A percentile compares a stretch with the other conserved stretches of the same genome.
Conservation (phyloP, 2,329 filamentous ascomycete species). For the Ophiostoma quercus region DNA sequence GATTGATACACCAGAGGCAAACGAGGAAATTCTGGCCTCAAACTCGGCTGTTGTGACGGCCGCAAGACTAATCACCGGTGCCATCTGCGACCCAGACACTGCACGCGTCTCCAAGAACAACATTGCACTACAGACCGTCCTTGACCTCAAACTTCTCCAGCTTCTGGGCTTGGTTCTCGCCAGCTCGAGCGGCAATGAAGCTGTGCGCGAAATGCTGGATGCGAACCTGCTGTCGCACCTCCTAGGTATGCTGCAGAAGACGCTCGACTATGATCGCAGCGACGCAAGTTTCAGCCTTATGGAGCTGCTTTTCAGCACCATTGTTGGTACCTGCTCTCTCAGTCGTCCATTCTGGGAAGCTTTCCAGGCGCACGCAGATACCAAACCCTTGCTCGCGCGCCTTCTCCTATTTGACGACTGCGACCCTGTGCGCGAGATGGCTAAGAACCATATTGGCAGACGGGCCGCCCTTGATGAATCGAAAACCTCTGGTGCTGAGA, state of each 20-base stretch:
- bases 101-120: slow-evolving; percentile 40
- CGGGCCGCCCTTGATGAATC: slow-evolving; percentile 26
- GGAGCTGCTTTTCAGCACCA: slow-evolving; percentile 36
- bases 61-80: slow-evolving; percentile 40
- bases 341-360: slow-evolving; percentile 39
- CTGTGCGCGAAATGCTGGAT: slow-evolving; percentile 29
- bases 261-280: slow-evolving; percentile 20
- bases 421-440: slow-evolving; percentile 35
- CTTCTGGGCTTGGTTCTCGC: slow-evolving; percentile 51
- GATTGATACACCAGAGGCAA: background rate
- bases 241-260: slow-evolving; percentile 31
- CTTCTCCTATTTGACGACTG: slow-evolving; percentile 39
- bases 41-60: background rate
- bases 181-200: slow-evolving; percentile 28
- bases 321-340: slow-evolving; percentile 39
- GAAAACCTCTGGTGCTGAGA: background rate
- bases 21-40: background rate
- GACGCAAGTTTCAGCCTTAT: slow-evolving; percentile 25
- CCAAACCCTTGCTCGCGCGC: slow-evolving; percentile 33
- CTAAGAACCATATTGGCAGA: slow-evolving; percentile 35
- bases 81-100: slow-evolving; percentile 55
- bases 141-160: slow-evolving; percentile 52
- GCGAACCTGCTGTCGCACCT: slow-evolving; percentile 33
- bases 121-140: slow-evolving; percentile 43
- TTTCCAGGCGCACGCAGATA: slow-evolving; percentile 33